A percentile compares a stretch with the other conserved stretches of the same genome.
phyloP scores from a whole-genome alignment of 495 filamentous ascomycete genomes.

The Sabuloglossum arenarium region DNA sequence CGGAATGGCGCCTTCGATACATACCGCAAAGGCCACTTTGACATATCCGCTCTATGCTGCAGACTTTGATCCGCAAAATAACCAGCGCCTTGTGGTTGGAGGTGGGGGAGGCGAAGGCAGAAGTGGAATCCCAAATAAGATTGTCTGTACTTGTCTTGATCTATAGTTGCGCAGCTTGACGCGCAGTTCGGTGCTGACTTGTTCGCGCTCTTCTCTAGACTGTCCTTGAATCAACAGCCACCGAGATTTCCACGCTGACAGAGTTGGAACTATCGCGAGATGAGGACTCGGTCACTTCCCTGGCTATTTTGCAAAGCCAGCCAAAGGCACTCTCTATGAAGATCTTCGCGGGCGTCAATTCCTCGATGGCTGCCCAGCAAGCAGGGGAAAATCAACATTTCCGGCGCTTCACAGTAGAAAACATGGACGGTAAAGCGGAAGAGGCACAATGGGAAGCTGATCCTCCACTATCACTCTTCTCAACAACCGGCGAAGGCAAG shows the following conservation, averaged over 20 bases:
- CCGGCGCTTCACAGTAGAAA: slow-evolving; percentile 47
- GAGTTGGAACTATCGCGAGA: slow-evolving; percentile 66
- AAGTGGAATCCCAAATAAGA: slow-evolving; percentile 79
- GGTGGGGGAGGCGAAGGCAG: slow-evolving; percentile 76
- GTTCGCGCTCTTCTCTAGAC: slow-evolving; percentile 23
- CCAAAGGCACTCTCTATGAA: slow-evolving; percentile 17
- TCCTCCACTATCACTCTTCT: slow-evolving; percentile 42
- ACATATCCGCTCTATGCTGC: slow-evolving; percentile 77
- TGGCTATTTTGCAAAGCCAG: slow-evolving; percentile 37
- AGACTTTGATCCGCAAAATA: slow-evolving; percentile 71
- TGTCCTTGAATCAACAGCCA: slow-evolving; percentile 44
- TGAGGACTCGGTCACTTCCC: slow-evolving; percentile 78
- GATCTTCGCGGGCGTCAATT: slow-evolving; percentile 75
- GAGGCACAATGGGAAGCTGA: neutral
- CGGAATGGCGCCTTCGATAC: slow-evolving; percentile 31
- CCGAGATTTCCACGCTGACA: slow-evolving; percentile 37
- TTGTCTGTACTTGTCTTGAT: slow-evolving; percentile 30
- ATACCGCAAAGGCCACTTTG: slow-evolving; percentile 46
- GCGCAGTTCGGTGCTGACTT: neutral
- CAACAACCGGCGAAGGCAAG: slow-evolving; percentile 23
- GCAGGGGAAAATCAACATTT: slow-evolving; percentile 77
- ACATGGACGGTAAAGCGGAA: slow-evolving; percentile 14
- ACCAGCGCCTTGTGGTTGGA: slow-evolving; percentile 56
- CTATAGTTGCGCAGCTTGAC: neutral
- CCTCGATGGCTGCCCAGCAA: slow-evolving; percentile 42